These are phyloP conservation scores for Coprinopsis cinerea DNA, from an alignment of 768 basidiomycete species.

Conservation along the genomic window DNA sequence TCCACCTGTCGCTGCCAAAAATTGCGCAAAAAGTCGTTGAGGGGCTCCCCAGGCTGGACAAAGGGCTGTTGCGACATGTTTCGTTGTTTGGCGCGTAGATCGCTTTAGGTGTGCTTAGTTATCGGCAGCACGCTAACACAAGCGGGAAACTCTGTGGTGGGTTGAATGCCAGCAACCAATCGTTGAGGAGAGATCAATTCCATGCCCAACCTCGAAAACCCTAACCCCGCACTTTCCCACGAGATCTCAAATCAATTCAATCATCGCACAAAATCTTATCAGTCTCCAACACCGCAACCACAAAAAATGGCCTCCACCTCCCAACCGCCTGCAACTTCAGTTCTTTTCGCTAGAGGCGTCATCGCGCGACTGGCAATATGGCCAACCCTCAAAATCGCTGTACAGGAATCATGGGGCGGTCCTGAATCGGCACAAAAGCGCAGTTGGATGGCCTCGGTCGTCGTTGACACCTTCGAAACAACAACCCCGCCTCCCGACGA, in stretches of 20 bases:
- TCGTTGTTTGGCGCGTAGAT: slow-evolving; percentile 4
- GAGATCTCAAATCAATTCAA: not conserved
- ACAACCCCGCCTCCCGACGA: slow-evolving; percentile 48
- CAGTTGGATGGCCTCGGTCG: slow-evolving; percentile 76
- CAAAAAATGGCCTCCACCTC: slow-evolving; percentile 4
- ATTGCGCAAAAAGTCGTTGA: slow-evolving; percentile 76
- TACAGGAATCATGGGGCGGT: slow-evolving; percentile 85
- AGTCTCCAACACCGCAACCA: not conserved
- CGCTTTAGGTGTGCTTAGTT: not conserved
- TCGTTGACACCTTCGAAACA: slow-evolving; percentile 75
- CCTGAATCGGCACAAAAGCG: slow-evolving; percentile 63
- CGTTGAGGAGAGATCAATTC: not conserved
- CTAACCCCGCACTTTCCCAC: slow-evolving; percentile 2
- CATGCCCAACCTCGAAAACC: slow-evolving; percentile 8
- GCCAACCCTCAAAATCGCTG: slow-evolving; percentile 82
- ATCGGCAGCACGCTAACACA: too few species aligned
- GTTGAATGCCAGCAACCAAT: not conserved
- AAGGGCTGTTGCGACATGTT: slow-evolving; percentile 39
- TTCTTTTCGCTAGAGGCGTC: slow-evolving; percentile 83
- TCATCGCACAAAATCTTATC: not conserved
- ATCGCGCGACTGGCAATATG: slow-evolving; percentile 78
- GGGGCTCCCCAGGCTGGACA: slow-evolving; percentile 80
- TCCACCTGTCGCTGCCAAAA: slow-evolving; percentile 93
- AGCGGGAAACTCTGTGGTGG: not conserved
- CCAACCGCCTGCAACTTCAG: slow-evolving; percentile 38